These are phyloP conservation scores for Suhomyces xylopsoci DNA, from an alignment of 805 yeast genomes.

Conservation along the genomic window DNA sequence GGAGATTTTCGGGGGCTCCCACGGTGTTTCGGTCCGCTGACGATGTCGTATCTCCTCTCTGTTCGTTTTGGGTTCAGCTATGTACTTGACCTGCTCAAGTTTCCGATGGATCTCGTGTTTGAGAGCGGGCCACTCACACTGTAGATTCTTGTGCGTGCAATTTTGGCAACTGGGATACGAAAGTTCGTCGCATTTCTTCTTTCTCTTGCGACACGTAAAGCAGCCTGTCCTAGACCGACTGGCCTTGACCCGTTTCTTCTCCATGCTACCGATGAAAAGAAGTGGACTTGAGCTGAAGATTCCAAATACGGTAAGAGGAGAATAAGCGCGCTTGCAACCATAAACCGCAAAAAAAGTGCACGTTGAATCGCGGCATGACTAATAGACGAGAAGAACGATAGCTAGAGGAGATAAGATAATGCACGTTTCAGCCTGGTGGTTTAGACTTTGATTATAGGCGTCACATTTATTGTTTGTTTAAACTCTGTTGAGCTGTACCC, in stretches of 20 bases:
- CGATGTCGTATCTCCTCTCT: background rate
- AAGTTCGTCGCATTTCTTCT: conserved; percentile 31
- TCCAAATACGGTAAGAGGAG: conserved; percentile 26
- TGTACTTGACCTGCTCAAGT: conserved; percentile 21
- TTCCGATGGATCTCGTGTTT: conserved; percentile 21
- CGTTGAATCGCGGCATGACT: background rate
- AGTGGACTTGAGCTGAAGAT: conserved; percentile 10
- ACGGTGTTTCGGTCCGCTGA: background rate
- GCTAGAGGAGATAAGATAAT: too few relatives aligned
- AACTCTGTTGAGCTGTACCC: background rate
- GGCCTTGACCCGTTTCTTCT: conserved; percentile 11
- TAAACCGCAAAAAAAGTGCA: conserved; percentile 1
- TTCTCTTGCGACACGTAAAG: conserved; percentile 26
- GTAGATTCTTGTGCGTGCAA: conserved; percentile 18
- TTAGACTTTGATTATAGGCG: too few relatives aligned
- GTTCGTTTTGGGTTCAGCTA: background rate
- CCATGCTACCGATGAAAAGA: conserved; percentile 4
- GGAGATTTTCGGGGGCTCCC: background rate
- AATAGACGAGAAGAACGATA: too few relatives aligned
- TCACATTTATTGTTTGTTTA: too few relatives aligned
- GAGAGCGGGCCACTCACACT: conserved; percentile 27
- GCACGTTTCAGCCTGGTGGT: background rate
- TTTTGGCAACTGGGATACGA: conserved; percentile 30
- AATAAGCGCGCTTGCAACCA: conserved; percentile 29
- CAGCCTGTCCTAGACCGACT: conserved; percentile 31